Conservation (phyloP, 1,284 basidiomycete genomes). For the Irpex sp. region DNA sequence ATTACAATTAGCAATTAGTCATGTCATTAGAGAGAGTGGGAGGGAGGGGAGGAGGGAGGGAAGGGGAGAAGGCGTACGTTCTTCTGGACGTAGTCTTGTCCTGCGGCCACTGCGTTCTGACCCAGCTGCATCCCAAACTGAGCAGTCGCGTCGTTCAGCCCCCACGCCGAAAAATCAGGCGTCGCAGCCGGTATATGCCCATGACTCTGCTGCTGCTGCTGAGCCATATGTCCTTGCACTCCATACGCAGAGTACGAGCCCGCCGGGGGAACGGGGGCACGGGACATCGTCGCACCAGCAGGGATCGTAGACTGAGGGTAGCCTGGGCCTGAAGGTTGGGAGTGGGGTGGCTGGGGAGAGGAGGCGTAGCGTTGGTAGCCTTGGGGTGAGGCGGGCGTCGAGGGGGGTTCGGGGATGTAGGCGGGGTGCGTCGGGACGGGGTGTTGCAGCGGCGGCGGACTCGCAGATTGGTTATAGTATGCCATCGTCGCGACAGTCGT, state of each 20-base stretch:
- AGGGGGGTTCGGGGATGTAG: slow-evolving; percentile 86
- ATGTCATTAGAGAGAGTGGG: too few relatives aligned
- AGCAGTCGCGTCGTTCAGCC: slow-evolving; percentile 90
- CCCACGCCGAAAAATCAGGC: slow-evolving; percentile 68
- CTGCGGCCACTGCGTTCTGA: slow-evolving; percentile 87
- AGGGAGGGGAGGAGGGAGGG: background rate
- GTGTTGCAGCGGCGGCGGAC: slow-evolving; percentile 82
- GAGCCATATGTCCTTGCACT: slow-evolving; percentile 18
- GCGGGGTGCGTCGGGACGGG: slow-evolving; percentile 89
- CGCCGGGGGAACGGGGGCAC: slow-evolving; percentile 27
- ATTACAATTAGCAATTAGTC: background rate
- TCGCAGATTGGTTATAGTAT: slow-evolving; percentile 47
- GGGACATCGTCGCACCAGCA: slow-evolving; percentile 33
- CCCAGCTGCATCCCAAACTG: slow-evolving; percentile 98
- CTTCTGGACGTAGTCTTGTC: slow-evolving; percentile 94
- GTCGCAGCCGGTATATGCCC: slow-evolving; percentile 24
- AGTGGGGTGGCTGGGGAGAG: slow-evolving; percentile 36
- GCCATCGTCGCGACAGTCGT: slow-evolving; percentile 28
- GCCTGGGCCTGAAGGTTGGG: slow-evolving; percentile 16
- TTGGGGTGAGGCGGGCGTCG: slow-evolving; percentile 72
- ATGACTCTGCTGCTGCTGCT: slow-evolving; percentile 25
- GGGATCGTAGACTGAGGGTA: slow-evolving; percentile 21
- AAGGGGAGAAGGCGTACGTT: slow-evolving; percentile 58
- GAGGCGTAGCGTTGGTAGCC: slow-evolving; percentile 75
- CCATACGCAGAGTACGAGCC: slow-evolving; percentile 22